These are phyloP conservation scores for Diplodia scrobiculata DNA, from an alignment of 2,329 filamentous ascomycete species.

Conservation along the genomic window DNA sequence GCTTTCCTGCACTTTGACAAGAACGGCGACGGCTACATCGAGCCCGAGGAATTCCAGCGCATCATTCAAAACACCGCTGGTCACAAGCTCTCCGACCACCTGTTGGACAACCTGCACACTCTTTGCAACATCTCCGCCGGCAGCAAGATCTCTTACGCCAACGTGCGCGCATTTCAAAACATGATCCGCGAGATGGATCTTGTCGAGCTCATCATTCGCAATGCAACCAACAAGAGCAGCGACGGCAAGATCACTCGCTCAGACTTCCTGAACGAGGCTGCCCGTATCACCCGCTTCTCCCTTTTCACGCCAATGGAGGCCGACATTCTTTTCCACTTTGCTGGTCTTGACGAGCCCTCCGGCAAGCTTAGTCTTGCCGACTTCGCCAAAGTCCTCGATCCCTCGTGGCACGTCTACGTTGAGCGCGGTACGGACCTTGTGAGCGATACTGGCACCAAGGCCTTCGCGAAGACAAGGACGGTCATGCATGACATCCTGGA, in stretches of 20 bases:
- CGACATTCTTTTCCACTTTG: slow-evolving; percentile 98
- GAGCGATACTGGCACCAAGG: slow-evolving; percentile 53
- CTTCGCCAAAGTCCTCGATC: slow-evolving; percentile 93
- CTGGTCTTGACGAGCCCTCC: slow-evolving; percentile 84
- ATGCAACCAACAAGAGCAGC: slow-evolving; percentile 76
- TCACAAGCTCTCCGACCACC: slow-evolving; percentile 96
- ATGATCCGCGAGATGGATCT: slow-evolving; percentile 97
- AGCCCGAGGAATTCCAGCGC: slow-evolving; percentile 92
- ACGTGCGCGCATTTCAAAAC: slow-evolving; percentile 96
- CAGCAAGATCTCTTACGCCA: slow-evolving; percentile 95
- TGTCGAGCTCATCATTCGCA: slow-evolving; percentile 88
- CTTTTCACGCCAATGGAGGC: slow-evolving; percentile 98
- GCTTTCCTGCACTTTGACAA: slow-evolving; percentile 91
- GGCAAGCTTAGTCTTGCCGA: slow-evolving; percentile 79
- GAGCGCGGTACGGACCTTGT: slow-evolving; percentile 43
- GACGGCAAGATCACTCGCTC: slow-evolving; percentile 93
- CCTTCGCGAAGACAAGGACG: slow-evolving; percentile 58
- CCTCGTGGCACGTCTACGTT: slow-evolving; percentile 76
- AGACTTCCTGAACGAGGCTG: slow-evolving; percentile 93
- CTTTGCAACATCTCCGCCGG: slow-evolving; percentile 92
- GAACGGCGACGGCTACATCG: slow-evolving; percentile 90
- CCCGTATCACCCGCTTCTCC: slow-evolving; percentile 87
- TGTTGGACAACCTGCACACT: slow-evolving; percentile 85
- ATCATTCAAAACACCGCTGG: slow-evolving; percentile 91
- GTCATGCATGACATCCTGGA: slow-evolving; percentile 68